Percentiles rank a stretch among this genome's conserved stretches.
phyloP scores from a whole-genome alignment of 108 stramenopile genomes.

The Skeletonema marinoi region DNA sequence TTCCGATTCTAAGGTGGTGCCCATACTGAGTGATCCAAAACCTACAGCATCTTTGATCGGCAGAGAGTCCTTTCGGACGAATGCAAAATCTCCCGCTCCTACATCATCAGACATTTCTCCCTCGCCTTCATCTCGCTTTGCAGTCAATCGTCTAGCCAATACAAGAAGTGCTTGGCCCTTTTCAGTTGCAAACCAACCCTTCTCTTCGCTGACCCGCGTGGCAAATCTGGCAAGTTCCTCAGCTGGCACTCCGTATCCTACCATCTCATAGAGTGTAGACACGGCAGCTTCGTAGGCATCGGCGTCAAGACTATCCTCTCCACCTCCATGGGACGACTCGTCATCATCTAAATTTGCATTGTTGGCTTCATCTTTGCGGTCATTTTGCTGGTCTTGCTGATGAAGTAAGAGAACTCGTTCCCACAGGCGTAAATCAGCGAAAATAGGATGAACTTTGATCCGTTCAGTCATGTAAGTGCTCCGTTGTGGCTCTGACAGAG shows the following conservation, averaged over 20 bases:
- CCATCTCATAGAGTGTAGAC: conserved; percentile 90
- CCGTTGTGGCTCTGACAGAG: conserved; percentile 28
- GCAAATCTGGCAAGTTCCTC: conserved; percentile 85
- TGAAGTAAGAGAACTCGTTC: conserved; percentile 70
- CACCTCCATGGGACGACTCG: conserved; percentile 24
- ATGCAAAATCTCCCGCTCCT: conserved; percentile 12
- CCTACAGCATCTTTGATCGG: conserved; percentile 8
- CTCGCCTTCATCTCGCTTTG: conserved; percentile 74
- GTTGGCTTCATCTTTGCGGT: conserved; percentile 45
- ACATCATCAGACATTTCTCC: conserved; percentile 45
- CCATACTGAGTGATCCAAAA: conserved; percentile 13
- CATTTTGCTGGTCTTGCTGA: conserved; percentile 55
- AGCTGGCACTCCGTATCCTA: conserved; percentile 81
- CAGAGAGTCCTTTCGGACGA: conserved; percentile 15
- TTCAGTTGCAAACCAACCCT: conserved; percentile 80
- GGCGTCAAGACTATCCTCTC: conserved; percentile 53
- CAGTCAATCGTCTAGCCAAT: conserved; percentile 71
- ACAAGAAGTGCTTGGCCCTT: conserved; percentile 74
- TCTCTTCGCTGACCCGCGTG: conserved; percentile 60
- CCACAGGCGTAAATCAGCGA: conserved; percentile 83
- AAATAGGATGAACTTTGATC: conserved; percentile 79
- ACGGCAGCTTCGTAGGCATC: conserved; percentile 79
- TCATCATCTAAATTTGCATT: conserved; percentile 17
- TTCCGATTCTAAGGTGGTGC: conserved; percentile 39
- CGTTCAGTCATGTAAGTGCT: conserved; percentile 76